phyloP scores from a whole-genome alignment of 306 rosid species.

The Acmispon strigosus region DNA sequence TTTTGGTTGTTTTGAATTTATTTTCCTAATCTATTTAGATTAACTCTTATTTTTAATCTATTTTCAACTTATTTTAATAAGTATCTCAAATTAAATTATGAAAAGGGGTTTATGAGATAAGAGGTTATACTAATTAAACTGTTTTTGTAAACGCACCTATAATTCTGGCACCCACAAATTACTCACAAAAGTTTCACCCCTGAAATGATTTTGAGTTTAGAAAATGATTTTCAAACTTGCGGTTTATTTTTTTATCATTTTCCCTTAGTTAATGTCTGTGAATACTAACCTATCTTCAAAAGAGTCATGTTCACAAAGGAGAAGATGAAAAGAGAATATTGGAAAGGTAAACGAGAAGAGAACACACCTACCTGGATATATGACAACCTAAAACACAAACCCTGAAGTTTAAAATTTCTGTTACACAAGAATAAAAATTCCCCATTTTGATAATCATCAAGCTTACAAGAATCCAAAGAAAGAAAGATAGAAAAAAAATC shows the following conservation, averaged over 20 bases:
- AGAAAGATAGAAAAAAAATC: not conserved
- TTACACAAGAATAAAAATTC: slow-evolving; percentile 19
- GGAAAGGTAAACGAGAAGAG: not conserved
- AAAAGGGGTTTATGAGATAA: too few relatives aligned
- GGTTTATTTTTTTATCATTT: too few relatives aligned
- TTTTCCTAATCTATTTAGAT: too few relatives aligned
- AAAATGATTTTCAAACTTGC: too few relatives aligned
- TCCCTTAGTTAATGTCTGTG: not conserved
- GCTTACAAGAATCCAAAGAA: slow-evolving; percentile 17
- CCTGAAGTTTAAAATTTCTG: not conserved
- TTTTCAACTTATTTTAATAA: too few relatives aligned
- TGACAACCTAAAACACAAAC: slow-evolving; percentile 6
- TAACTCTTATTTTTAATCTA: too few relatives aligned
- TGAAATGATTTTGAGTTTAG: not conserved
- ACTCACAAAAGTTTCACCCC: not conserved
- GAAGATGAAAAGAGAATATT: not conserved
- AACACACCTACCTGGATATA: not conserved
- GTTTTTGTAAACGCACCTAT: too few relatives aligned
- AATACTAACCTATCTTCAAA: not conserved
- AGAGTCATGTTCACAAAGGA: not conserved
- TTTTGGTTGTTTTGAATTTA: too few relatives aligned
- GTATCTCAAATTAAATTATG: too few relatives aligned
- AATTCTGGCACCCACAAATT: too few relatives aligned
- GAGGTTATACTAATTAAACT: too few relatives aligned
- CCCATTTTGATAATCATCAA: slow-evolving; percentile 1